Conservation (phyloP, 352 stramenopile genomes). For the Achlya hypogyna region DNA sequence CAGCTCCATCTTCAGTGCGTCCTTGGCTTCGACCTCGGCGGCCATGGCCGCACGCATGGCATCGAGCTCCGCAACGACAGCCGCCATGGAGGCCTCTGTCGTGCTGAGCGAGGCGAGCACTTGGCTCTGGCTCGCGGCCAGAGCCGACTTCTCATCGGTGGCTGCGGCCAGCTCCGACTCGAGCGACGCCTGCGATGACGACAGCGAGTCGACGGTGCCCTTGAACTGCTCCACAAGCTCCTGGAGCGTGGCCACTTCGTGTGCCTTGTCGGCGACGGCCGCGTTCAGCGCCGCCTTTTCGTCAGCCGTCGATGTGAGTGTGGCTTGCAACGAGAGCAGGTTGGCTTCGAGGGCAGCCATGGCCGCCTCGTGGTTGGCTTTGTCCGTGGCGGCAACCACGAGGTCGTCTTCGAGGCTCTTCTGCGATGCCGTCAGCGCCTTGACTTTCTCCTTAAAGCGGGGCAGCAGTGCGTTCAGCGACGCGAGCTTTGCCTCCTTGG, state of each 20-base stretch:
- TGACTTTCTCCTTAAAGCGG: conserved; percentile 15
- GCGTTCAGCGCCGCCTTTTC: conserved; percentile 5
- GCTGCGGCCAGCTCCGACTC: neutral
- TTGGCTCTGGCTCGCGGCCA: neutral
- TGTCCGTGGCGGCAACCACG: neutral
- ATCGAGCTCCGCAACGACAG: neutral
- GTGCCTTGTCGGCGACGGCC: neutral
- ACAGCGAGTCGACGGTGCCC: neutral
- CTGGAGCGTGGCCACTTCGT: neutral
- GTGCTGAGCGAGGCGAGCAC: neutral
- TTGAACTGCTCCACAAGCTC: neutral
- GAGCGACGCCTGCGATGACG: neutral
- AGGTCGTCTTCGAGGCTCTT: neutral
- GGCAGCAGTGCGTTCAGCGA: neutral
- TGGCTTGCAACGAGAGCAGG: neutral
- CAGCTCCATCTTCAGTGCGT: neutral
- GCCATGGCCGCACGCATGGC: neutral
- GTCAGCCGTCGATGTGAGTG: neutral
- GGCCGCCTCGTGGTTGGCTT: neutral
- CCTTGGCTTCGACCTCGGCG: neutral
- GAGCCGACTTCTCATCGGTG: neutral
- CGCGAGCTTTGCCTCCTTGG: neutral
- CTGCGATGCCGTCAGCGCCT: neutral
- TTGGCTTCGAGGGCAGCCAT: neutral
- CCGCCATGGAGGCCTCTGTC: neutral